Evolutionary conservation across 1,284 basidiomycete genomes (phyloP), one percentile per base, ranked within the genome.

Genomic region (Leccinum solheimii): DNA sequence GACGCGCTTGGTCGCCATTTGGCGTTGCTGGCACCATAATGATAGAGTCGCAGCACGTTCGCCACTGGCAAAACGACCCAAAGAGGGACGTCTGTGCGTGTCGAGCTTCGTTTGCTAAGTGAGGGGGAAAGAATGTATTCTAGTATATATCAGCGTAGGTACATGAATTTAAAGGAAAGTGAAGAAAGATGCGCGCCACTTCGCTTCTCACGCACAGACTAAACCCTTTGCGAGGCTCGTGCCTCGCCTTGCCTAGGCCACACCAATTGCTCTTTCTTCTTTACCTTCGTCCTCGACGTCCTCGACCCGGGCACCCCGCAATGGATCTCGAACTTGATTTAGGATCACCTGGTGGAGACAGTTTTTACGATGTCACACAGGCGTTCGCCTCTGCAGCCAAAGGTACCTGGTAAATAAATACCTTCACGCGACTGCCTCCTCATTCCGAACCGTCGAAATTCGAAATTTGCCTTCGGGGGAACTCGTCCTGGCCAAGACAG

Each of bases 341-440:
- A 51, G 69, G 74, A 11, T 65, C 84, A 40, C 86, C 87, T 27
- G 86, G 84, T 21, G 83, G 81, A 5, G 79, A 81, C 64, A 75
- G 79, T 56, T 90, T 88, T 63, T 71, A 79, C 49, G 86, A 91
- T 75, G 83, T 88, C 43, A 87, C 84, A 3, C 74, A 75, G 49
- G 60, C 86, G 61, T 86, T 92, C 61, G 71, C 72, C 13, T 77
- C 81, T n/a, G 88, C 85, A 19, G 80, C 82, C 16, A 70, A 76
- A 72, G 86, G 88, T 21, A 21, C 21, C 21, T 21, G 21, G 21
- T 88, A 74, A 67, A 23, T 13, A 14, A 30, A 9, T 10, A 3
- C 32, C 36, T 32, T 55, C 40, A 11, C 40, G 26, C 45, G 49
- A 56, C 51, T 40, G 19, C n/a, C 54, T 19, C 56, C n/a, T n/a